These are phyloP conservation scores for Knoxdaviesia capensis DNA, from an alignment of 2,329 filamentous ascomycete species.

Conservation along the genomic window DNA sequence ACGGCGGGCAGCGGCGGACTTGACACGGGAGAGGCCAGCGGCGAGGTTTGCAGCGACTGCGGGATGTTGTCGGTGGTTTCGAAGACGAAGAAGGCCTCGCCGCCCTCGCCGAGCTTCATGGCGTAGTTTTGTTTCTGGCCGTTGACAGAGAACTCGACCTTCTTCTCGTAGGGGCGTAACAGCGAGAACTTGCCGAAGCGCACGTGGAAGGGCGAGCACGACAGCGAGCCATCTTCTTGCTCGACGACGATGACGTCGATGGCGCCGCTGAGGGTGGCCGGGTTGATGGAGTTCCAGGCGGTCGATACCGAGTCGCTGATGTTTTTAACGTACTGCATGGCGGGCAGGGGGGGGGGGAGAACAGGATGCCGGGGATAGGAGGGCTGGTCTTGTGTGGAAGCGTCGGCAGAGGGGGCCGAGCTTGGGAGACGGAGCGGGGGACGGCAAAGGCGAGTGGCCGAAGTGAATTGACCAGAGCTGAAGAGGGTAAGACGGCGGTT, in stretches of 20 bases:
- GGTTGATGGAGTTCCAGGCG: constrained; percentile 99
- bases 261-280: constrained; percentile 85
- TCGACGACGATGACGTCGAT: constrained; percentile 99
- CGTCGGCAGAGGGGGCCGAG: too few species aligned
- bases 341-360: constrained; percentile 7
- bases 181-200: constrained; percentile 98
- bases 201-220: constrained; percentile 94
- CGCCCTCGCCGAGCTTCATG: constrained; percentile 96
- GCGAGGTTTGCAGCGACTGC: constrained; percentile 85
- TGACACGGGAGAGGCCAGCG: constrained; percentile 70
- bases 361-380: too few species aligned
- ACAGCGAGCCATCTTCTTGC: constrained; percentile 73
- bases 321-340: constrained; percentile 95
- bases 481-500: too few species aligned
- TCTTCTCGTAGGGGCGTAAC: constrained; percentile 88
- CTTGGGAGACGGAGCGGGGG: too few species aligned
- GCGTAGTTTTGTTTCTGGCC: constrained; percentile 77
- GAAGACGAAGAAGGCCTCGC: constrained; percentile 97
- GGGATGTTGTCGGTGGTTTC: constrained; percentile 85
- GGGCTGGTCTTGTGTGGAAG: too few species aligned
- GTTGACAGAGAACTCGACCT: constrained; percentile 96
- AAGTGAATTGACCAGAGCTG: too few species aligned
- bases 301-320: constrained; percentile 91
- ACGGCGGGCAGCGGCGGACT: constrained; percentile 48
- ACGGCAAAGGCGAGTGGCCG: too few species aligned